Conservation (phyloP, 129 eudicot genomes). For the Chrysanthemum lavandulifolium region DNA sequence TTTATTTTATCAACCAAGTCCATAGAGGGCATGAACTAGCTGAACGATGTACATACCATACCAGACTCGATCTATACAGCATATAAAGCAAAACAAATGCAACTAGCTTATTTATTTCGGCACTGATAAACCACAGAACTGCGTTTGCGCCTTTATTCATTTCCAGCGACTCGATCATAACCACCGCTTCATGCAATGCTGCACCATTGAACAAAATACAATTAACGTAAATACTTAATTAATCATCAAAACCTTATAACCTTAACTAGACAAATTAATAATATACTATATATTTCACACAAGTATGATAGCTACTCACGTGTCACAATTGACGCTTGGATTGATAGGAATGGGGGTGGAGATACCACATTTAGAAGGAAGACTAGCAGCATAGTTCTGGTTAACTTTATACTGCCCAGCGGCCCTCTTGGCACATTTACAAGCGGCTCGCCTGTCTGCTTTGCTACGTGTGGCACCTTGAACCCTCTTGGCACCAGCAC, state of each 20-base stretch:
- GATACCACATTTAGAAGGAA: constrained; percentile 43
- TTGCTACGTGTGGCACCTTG: constrained; percentile 12
- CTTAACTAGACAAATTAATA: too few species aligned
- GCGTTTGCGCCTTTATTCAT: neutral
- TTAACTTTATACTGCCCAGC: constrained; percentile 32
- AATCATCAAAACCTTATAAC: too few species aligned
- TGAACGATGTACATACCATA: neutral
- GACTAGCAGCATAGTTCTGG: constrained; percentile 34
- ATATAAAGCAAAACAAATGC: constrained; percentile 4
- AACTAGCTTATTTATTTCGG: constrained; percentile 13
- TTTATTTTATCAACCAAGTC: neutral
- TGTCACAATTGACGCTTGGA: constrained; percentile 37
- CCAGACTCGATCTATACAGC: neutral
- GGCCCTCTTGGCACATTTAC: constrained; percentile 47
- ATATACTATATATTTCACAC: neutral
- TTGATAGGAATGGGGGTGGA: constrained; percentile 22
- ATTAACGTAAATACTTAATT: neutral
- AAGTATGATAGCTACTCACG: constrained; percentile 18
- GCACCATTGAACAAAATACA: neutral
- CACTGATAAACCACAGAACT: neutral
- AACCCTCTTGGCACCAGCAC: constrained; percentile 41
- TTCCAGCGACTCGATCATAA: neutral
- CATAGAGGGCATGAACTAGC: constrained; percentile 1
- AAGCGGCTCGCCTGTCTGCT: constrained; percentile 46
- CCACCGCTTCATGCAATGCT: constrained; percentile 30